A percentile compares a stretch with the other conserved stretches of the same genome.
Conservation (phyloP, 441 rosid species). For the Erodium texanum region DNA sequence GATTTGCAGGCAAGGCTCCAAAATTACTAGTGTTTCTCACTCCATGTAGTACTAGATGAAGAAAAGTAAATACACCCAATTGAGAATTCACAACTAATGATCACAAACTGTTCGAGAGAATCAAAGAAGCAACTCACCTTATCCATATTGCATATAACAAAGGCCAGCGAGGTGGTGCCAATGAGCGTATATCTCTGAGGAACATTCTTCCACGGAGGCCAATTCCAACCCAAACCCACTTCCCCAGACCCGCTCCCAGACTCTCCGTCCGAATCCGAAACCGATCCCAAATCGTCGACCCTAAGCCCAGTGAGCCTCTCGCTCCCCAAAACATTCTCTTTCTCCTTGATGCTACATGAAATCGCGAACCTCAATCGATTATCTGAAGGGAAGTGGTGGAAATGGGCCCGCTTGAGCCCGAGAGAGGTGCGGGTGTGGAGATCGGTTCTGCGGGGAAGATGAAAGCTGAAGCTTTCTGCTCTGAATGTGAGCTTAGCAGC, state of each 20-base stretch:
- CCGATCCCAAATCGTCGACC: conserved; percentile 4
- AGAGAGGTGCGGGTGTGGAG: background rate
- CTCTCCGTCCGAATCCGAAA: background rate
- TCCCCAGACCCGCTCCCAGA: conserved; percentile 12
- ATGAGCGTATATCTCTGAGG: conserved; percentile 73
- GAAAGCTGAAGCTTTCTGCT: background rate
- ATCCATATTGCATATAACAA: conserved; percentile 90
- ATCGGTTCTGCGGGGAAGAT: background rate
- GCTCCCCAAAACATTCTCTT: background rate
- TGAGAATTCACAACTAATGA: background rate
- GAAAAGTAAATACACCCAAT: background rate
- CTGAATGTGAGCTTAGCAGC: background rate
- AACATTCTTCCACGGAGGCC: conserved; percentile 76
- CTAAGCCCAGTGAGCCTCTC: conserved; percentile 2
- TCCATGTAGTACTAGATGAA: background rate
- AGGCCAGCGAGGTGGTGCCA: conserved; percentile 82
- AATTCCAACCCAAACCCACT: conserved; percentile 40
- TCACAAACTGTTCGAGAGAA: conserved; percentile 11
- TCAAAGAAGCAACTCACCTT: conserved; percentile 38
- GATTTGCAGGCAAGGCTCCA: background rate
- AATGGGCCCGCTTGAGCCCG: background rate
- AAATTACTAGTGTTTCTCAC: background rate
- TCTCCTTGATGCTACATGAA: conserved; percentile 4
- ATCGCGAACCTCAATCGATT: background rate
- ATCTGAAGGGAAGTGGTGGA: background rate